Evolutionary conservation across 2,329 filamentous ascomycete species (phyloP), one percentile per base, ranked within the genome.

Genomic region (Magnaporthales sp.): DNA sequence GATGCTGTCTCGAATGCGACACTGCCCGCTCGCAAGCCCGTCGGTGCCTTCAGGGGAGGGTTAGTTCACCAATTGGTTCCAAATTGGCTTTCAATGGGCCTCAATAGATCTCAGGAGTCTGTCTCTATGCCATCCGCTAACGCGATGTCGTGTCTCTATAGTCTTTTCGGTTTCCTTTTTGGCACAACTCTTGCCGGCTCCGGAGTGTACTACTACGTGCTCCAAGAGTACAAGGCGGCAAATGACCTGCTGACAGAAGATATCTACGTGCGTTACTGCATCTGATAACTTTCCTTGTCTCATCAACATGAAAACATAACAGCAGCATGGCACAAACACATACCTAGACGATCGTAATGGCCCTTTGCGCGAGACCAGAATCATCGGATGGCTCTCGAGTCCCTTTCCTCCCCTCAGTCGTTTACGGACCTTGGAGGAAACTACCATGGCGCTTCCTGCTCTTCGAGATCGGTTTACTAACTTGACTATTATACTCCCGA

Each of bases 241-340:
- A 98, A 97, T 81, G 91, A 96, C 80, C 85, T 97, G 75, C 82
- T 98, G 79, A 94, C 90, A 68, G 93, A 97, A 80, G 94, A 98
- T 79, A 97, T 98, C 77, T 94, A 94, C 80, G 94, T 97, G 86
- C 79, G 92, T 89, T 72, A 75, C 71, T 79, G 74, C 76, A 77
- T 79, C 70, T 79, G 73, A 78, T 73, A 74, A 58, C 65, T 68
- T 56, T 66, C 24, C 51, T 51, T 67, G 64, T 60, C 24, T 60
- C 26, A 26, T 27, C 24, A 60, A 26, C 24, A 11, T 15, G 27
- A 60, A 26, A 60, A 60, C 56, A 27, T 13, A 19, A 26, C 31
- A 46, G 26, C 62, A 15, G 38, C 62, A 64, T 51, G 19, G 62
- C 62, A 64, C 26, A 22, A 38, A 64, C 62, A 26, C 32, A 64